Evolutionary conservation across 208 protist genomes (phyloP).

Genomic region (Trypanosoma conorhini): DNA sequence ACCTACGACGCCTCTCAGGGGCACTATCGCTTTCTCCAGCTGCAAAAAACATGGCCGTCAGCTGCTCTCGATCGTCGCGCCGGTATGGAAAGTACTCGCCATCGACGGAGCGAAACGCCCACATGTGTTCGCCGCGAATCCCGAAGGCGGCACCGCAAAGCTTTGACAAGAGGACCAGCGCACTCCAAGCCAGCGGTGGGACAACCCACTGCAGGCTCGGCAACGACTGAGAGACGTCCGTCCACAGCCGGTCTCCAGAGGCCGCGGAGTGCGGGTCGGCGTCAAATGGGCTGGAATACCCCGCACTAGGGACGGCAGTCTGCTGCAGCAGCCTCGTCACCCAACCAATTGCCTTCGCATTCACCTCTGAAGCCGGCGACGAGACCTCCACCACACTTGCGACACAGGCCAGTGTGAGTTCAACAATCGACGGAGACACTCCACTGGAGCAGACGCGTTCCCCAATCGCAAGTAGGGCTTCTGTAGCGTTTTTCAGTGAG

Average conservation of each 20-base stretch:
- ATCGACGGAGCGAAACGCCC: conserved; percentile 67
- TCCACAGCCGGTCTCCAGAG: conserved; percentile 29
- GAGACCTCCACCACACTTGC: conserved; percentile 22
- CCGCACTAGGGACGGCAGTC: conserved; percentile 7
- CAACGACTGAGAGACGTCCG: conserved; percentile 40
- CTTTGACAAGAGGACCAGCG: conserved; percentile 60
- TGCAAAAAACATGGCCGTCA: conserved; percentile 59
- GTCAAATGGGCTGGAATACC: conserved; percentile 24
- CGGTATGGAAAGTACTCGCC: conserved; percentile 63
- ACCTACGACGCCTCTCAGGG: conserved; percentile 29
- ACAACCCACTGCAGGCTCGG: conserved; percentile 80
- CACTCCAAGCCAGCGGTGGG: conserved; percentile 58
- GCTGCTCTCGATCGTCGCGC: conserved; percentile 29
- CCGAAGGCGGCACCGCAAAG: conserved; percentile 40
- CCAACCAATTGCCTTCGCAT: conserved; percentile 16
- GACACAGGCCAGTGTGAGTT: conserved; percentile 31
- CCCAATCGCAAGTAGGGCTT: conserved; percentile 25
- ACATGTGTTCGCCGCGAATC: conserved; percentile 62
- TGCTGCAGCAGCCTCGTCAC: conserved; percentile 13
- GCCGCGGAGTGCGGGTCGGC: not conserved
- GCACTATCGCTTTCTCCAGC: conserved; percentile 29
- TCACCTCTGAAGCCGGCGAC: not conserved
- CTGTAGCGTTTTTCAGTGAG: conserved; percentile 6
- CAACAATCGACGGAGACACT: conserved; percentile 20
- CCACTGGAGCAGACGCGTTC: conserved; percentile 27